Percentiles rank a stretch among this genome's conserved stretches.
Conservation (phyloP, 306 rosid species). For the Malus fusca region DNA sequence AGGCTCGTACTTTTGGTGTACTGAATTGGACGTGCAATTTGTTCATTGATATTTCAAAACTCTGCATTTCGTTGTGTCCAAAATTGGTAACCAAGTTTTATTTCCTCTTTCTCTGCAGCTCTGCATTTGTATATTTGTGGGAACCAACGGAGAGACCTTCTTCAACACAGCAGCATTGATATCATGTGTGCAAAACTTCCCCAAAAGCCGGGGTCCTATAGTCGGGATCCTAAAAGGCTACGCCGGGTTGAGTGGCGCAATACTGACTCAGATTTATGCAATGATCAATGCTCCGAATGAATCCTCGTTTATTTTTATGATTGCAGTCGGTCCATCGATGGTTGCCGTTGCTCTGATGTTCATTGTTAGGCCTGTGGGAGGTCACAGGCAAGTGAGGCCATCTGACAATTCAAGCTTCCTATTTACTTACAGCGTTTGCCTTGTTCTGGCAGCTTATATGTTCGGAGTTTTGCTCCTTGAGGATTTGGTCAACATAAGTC, state of each 20-base stretch:
- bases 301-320: conserved; percentile 47
- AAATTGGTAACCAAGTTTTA: conserved; percentile 8
- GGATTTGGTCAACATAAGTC: conserved; percentile 33
- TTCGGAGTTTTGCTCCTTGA: conserved; percentile 56
- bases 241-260: conserved; percentile 63
- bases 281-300: conserved; percentile 41
- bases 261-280: conserved; percentile 50
- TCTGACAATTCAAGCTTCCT: conserved; percentile 50
- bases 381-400: conserved; percentile 38
- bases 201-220: conserved; percentile 57
- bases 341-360: conserved; percentile 48
- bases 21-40: neutral
- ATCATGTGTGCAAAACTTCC: conserved; percentile 69
- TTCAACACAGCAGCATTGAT: conserved; percentile 69
- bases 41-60: neutral
- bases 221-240: conserved; percentile 77
- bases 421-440: conserved; percentile 54
- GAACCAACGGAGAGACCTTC: conserved; percentile 92
- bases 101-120: conserved; percentile 43
- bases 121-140: conserved; percentile 66
- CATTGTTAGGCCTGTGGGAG: conserved; percentile 54
- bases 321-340: conserved; percentile 62
- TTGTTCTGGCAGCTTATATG: conserved; percentile 54
- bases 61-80: neutral
- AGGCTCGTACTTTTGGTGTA: no score